Percentiles rank a stretch among this genome's conserved stretches.
Evolutionary conservation across 1,284 basidiomycete species (phyloP).

Genomic region (Ganoderma meredithae): DNA sequence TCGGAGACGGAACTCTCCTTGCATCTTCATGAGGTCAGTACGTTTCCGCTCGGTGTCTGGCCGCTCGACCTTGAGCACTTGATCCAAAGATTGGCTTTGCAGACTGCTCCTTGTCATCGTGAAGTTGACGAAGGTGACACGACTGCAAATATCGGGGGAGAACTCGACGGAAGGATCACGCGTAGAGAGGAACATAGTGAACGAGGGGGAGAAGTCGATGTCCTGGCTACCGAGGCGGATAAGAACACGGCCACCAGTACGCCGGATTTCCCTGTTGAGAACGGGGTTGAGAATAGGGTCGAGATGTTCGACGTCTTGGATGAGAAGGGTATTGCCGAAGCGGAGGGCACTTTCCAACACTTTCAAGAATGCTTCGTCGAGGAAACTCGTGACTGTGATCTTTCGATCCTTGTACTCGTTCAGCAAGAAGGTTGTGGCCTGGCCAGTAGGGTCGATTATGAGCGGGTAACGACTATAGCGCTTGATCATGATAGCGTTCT

Average conservation of each 20-base stretch:
- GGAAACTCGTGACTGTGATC: constrained; percentile 97
- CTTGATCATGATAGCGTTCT: constrained; percentile 99
- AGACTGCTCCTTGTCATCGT: constrained; percentile 99
- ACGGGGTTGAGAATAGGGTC: constrained; percentile 99
- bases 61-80: constrained; percentile 96
- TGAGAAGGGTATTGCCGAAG: constrained; percentile 96
- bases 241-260: constrained; percentile 95
- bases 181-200: constrained; percentile 99
- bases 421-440: constrained; percentile 93
- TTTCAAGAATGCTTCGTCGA: constrained; percentile 98
- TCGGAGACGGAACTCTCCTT: constrained; percentile 96
- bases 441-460: constrained; percentile 99
- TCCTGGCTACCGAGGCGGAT: constrained; percentile 99
- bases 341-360: constrained; percentile 98
- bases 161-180: constrained; percentile 98
- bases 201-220: constrained; percentile 98
- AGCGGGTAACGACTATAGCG: constrained; percentile 98
- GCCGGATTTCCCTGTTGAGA: constrained; percentile 95
- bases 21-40: constrained; percentile 98
- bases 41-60: constrained; percentile 97
- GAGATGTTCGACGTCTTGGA: constrained; percentile 97
- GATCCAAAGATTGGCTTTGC: constrained; percentile 97
- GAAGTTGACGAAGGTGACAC: constrained; percentile 99
- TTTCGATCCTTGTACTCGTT: constrained; percentile 97
- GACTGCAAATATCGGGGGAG: constrained; percentile 97